Conservation (phyloP, 768 basidiomycete species). For the Dictyophora rubrovolvata region DNA sequence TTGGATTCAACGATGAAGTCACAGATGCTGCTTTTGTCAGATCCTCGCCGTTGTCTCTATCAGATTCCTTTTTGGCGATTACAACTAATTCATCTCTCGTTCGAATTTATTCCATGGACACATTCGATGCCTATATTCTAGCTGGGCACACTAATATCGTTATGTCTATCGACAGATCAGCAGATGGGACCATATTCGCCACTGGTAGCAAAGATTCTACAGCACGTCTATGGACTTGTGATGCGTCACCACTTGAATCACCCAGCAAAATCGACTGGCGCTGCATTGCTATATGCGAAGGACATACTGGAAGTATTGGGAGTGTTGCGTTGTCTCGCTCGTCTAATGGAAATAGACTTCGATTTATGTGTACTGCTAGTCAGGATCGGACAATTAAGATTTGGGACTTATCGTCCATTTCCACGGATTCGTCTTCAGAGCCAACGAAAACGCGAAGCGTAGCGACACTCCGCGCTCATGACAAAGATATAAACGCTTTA, state of each 20-base stretch:
- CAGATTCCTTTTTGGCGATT: slow-evolving; percentile 74
- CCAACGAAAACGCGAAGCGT: slow-evolving; percentile 57
- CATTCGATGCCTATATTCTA: slow-evolving; percentile 76
- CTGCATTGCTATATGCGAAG: slow-evolving; percentile 83
- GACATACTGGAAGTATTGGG: slow-evolving; percentile 90
- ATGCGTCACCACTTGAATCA: slow-evolving; percentile 22
- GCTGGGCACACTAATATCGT: slow-evolving; percentile 90
- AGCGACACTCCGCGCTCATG: slow-evolving; percentile 83
- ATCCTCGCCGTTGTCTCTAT: slow-evolving; percentile 21
- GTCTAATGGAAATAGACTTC: slow-evolving; percentile 16
- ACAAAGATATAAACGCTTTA: slow-evolving; percentile 96
- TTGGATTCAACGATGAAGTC: slow-evolving; percentile 98
- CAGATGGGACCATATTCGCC: slow-evolving; percentile 62
- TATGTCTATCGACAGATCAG: slow-evolving; percentile 64
- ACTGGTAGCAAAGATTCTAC: slow-evolving; percentile 91
- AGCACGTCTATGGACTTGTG: slow-evolving; percentile 69
- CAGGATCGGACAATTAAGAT: slow-evolving; percentile 98
- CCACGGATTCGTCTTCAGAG: slow-evolving; percentile 16
- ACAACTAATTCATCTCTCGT: slow-evolving; percentile 98
- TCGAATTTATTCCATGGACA: slow-evolving; percentile 70
- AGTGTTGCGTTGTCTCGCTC: slow-evolving; percentile 74
- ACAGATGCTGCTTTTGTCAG: slow-evolving; percentile 80
- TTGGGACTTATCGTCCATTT: slow-evolving; percentile 76
- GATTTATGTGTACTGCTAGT: slow-evolving; percentile 88
- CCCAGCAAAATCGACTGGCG: slow-evolving; percentile 35